Evolutionary conservation across 768 basidiomycete species (phyloP), one percentile per base, ranked within the genome.

Genomic region (Tylopilus felleus): DNA sequence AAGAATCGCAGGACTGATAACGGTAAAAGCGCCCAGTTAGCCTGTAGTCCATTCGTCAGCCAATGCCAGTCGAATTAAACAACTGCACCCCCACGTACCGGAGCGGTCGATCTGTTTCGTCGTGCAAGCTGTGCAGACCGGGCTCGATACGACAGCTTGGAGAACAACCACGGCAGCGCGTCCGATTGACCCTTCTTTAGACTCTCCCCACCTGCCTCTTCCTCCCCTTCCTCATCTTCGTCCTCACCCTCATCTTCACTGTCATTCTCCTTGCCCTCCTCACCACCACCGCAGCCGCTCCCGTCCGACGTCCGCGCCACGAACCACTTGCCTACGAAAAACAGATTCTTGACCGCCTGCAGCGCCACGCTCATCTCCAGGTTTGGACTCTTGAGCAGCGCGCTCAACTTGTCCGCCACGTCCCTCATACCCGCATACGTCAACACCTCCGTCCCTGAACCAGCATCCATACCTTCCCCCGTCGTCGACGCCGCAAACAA

Each of bases 341-440:
- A 93, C 23, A 98, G 69, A 62, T 98, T 93, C 75, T 97, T 98
- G 61, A 96, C 92, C 10, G 92, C 73, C 72, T 98, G 93, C 59
- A 93, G 65, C 54, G 85, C 78, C n/a, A 91, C 76, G 0, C 78
- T 64, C 22, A 85, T 84, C 59, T 90, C 88, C 42, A 93, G 71
- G 56, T 90, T 81, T 16, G 85, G 79, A 63, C 93, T 93, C 72
- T 87, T 88, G 55, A 99, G 78, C 65, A 98, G 85, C 19, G 83
- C 67, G 42, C 83, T 87, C 28, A 87, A 71, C 67, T 88, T 93
- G 56, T 79, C 77, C 0, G 93, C 88, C 9, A 87, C 75, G 29
- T 87, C 84, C 55, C 80, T 78, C 75, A 96, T 83, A 6, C 79
- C 79, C 4, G 53, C 49, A 2, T 68, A 62, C 1, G 86, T 85